These are phyloP conservation scores for Lepiota brunneoincarnata DNA, from an alignment of 768 basidiomycete species.

Conservation along the genomic window DNA sequence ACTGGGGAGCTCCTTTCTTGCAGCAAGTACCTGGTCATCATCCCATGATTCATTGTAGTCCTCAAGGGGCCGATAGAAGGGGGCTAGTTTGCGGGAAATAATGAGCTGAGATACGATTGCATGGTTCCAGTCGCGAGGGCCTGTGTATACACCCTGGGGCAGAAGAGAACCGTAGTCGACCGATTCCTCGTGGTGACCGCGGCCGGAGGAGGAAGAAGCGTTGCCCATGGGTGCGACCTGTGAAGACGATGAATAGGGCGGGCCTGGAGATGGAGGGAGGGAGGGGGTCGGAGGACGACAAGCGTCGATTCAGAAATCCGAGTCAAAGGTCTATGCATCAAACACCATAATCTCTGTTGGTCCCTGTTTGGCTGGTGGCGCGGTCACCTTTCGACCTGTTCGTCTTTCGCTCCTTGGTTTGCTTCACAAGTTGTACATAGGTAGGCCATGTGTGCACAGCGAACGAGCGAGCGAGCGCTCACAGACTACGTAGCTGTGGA, in stretches of 20 bases:
- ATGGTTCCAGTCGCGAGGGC: conserved; percentile 87
- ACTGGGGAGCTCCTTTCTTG: conserved; percentile 67
- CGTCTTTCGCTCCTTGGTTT: not conserved
- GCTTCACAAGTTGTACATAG: not conserved
- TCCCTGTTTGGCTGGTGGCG: conserved; percentile 39
- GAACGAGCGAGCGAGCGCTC: no score
- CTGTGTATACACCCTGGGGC: conserved; percentile 87
- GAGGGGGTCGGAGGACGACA: conserved; percentile 11
- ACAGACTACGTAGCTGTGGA: no score
- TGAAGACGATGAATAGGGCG: not conserved
- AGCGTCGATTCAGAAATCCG: conserved; percentile 21
- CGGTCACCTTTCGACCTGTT: not conserved
- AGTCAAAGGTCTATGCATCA: conserved; percentile 21
- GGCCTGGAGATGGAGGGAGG: conserved; percentile 14
- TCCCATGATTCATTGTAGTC: conserved; percentile 91
- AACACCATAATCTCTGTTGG: conserved; percentile 31
- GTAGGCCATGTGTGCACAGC: not conserved
- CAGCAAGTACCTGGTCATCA: conserved; percentile 81
- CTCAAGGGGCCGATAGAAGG: conserved; percentile 94
- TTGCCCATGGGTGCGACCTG: conserved; percentile 64
- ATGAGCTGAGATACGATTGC: conserved; percentile 84
- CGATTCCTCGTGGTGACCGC: conserved; percentile 73
- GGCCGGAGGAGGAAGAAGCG: conserved; percentile 71
- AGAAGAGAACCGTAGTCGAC: conserved; percentile 81
- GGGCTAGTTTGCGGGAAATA: conserved; percentile 82